Evolutionary conservation across 441 rosid species (phyloP), one percentile per base, ranked within the genome.

Genomic region (Mallotus japonicus): DNA sequence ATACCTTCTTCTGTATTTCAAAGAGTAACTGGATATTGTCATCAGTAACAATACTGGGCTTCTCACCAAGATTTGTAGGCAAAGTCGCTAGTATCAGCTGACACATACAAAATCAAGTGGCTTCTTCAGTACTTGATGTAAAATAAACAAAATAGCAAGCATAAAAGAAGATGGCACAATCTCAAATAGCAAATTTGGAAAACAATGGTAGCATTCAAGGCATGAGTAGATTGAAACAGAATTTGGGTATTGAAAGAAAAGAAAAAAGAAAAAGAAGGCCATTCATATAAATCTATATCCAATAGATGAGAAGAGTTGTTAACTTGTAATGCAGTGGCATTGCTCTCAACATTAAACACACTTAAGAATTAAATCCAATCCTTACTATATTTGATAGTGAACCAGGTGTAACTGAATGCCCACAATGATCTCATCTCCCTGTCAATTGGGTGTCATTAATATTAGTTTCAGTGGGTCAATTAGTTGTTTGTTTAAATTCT

Each of bases 1-100:
- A 51, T 83, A 94, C 98, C 97, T 89, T 92, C 81, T 89, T 89
- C 73, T 95, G 97, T 71, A 94, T 86, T 67, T 95, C 89, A 71
- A 95, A 95, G 67, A 95, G 93, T 78, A 95, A 85, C 84, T 86
- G 86, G 64, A 95, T 88, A 73, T 88, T 92, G 47, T 86, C 89
- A 68, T 95, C 94, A 12, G 97, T 89, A 82, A 94, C 81, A 79
- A 94, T 90, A 73, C 87, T 88, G 5, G 94, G 87, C 58, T 80
- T 74, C 69, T 83, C 87, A 37, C 73, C 89, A 46, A 74, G 74
- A 57, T 71, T 42, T 40, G 81, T 67, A 51, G 92, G 92, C 85
- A 85, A 67, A 65, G 99, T 94, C 63, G 92, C 96, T 83, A 94
- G 34, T 72, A 92, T 84, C 73, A 94, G 85, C 97, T 94, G 89